Base-by-base conservation (phyloP, 208 protist species). In the Wallacemonas rigidus region DNA sequence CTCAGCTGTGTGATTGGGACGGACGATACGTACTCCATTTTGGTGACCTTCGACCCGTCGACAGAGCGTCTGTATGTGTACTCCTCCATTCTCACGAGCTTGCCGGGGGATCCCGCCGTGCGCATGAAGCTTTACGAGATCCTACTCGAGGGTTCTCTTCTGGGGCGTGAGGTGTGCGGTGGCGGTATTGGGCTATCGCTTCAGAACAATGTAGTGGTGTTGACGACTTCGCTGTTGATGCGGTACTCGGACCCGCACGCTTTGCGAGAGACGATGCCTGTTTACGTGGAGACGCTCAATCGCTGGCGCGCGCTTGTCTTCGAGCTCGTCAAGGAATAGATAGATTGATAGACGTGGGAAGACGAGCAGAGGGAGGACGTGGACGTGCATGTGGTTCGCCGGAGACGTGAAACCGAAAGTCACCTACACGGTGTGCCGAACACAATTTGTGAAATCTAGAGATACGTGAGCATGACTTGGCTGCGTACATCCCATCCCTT, bases 1-100 rank as follows among this genome's bases (percentile, higher is more conserved):
- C 70, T 91, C 53, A 95, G 85, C 53, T 89, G 86, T 71, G 82
- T 89, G 1, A 63, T 95, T n/a, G 83, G 86, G 61, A 83, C 75
- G 1, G 86, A 91, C 44, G 79, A 84, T 57, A 76, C 79, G 53
- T 82, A 90, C 43, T 91, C 82, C 5, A 80, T 95, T 38, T 48
- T 95, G 26, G 67, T 95, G 51, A 90, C 90, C 6, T 90, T 85
- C 69, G 90, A 95, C 71, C 77, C 79, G 7, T 56, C 76, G n/a
- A 95, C 90, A 17, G 81, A 92, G 74, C 81, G 90, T n/a, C 74
- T 95, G 8, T 91, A 91, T 67, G 51, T 95, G 15, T 95, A 95
- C 71, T 77, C 86, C 5, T 90, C 90, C 1, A 69, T 95, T 7
- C 74, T 95, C 26, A 92, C 86, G 2, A 56, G 68, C 14, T 67